Conservation (phyloP, 371 early-diverging fungal species). For the Syncephalastrum monosporum region DNA sequence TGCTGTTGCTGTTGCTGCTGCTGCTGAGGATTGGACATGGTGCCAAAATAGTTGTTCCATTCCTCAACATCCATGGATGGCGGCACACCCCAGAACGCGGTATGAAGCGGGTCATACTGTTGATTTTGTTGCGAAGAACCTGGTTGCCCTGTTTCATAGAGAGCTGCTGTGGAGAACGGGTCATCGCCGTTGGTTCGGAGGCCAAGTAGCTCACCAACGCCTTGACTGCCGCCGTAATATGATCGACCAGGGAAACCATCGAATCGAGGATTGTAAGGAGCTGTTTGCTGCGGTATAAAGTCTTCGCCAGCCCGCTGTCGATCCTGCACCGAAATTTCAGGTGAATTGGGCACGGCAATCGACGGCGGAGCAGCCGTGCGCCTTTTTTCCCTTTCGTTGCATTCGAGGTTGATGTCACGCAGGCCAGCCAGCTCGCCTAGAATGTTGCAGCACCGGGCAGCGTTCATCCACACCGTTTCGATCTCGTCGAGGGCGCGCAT, state of each 20-base stretch:
- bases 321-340: conserved; percentile 2
- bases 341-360: conserved; percentile 15
- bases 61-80: conserved; percentile 21
- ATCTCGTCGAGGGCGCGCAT: conserved; percentile 39
- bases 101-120: conserved; percentile 15
- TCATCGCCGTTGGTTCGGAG: neutral
- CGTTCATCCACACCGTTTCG: conserved; percentile 35
- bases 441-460: conserved; percentile 37
- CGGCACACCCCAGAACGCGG: conserved; percentile 28
- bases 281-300: neutral
- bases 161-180: neutral
- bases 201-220: neutral
- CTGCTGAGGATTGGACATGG: conserved; percentile 23
- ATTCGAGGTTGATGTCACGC: conserved; percentile 31
- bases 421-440: conserved; percentile 44
- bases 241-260: neutral
- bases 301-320: neutral
- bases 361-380: conserved; percentile 9
- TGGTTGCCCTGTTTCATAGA: no score
- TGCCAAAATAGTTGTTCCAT: conserved; percentile 27
- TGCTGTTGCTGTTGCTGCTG: conserved; percentile 13
- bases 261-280: neutral
- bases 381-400: conserved; percentile 13
- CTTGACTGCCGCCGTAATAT: neutral
- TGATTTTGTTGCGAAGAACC: conserved; percentile 1